A percentile compares a stretch with the other conserved stretches of the same genome.
Evolutionary conservation across 75 land plant species (phyloP).

Genomic region (Isoetes taiwanensis): DNA sequence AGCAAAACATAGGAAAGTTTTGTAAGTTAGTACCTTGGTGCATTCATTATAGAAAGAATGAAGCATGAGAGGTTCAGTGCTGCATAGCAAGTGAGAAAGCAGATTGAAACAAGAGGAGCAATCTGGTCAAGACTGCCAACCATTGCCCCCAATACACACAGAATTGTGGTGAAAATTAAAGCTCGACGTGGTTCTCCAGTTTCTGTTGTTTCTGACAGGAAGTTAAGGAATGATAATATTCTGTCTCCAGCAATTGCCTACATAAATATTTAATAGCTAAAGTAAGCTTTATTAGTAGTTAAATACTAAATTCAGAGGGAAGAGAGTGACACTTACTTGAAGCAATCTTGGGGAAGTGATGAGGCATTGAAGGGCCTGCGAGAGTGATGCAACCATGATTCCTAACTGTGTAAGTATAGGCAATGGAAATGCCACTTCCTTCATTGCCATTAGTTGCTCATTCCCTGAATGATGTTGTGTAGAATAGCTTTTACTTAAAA

Average conservation of each 20-base stretch:
- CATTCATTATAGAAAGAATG: constrained; percentile 17
- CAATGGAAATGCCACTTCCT: constrained; percentile 18
- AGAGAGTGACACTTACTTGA: constrained; percentile 8
- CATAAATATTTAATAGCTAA: not conserved
- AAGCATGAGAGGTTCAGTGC: constrained; percentile 26
- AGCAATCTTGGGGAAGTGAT: constrained; percentile 23
- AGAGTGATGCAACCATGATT: constrained; percentile 18
- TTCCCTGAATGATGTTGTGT: constrained; percentile 8
- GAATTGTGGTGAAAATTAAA: constrained; percentile 13
- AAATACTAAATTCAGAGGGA: too few species aligned
- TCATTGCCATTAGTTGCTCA: constrained; percentile 13
- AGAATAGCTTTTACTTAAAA: constrained; percentile 7
- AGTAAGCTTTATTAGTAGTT: too few species aligned
- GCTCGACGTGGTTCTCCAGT: constrained; percentile 21
- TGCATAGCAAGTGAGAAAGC: constrained; percentile 25
- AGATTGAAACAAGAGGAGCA: constrained; percentile 25
- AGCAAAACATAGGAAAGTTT: too few species aligned
- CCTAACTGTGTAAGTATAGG: constrained; percentile 19
- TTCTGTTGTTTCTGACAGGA: constrained; percentile 10
- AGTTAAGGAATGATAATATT: constrained; percentile 14
- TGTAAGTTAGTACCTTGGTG: constrained; percentile 21
- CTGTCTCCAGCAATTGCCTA: constrained; percentile 29
- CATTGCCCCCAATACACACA: constrained; percentile 19
- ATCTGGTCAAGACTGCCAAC: constrained; percentile 20
- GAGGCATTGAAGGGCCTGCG: constrained; percentile 23